Percentiles rank a stretch among this genome's conserved stretches.
These are phyloP conservation scores for Fusarium armeniacum DNA, from an alignment of 2,329 filamentous ascomycete genomes.

Conservation along the genomic window DNA sequence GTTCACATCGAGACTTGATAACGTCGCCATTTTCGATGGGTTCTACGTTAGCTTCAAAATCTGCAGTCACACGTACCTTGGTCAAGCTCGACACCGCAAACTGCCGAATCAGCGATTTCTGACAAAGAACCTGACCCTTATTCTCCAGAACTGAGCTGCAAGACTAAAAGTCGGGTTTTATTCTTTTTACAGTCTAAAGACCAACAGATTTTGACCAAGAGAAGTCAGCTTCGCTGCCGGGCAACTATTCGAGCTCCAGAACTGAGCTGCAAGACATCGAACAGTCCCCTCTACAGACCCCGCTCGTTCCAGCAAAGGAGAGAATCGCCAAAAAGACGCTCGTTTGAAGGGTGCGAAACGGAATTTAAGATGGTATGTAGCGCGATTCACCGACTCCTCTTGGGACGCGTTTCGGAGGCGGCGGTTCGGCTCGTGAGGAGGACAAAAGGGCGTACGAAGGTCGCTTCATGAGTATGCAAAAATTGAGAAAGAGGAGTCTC, in stretches of 20 bases:
- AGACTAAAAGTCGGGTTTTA: constrained; percentile 4
- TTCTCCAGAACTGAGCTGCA: constrained; percentile 29
- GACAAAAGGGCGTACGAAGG: fast-evolving
- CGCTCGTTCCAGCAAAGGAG: constrained; percentile 26
- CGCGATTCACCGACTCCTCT: constrained; percentile 17
- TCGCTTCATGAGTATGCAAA: background rate
- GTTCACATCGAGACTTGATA: constrained; percentile 9
- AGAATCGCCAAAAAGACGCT: background rate
- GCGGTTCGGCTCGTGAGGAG: background rate
- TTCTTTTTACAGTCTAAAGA: constrained; percentile 5
- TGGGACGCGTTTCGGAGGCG: constrained; percentile 5
- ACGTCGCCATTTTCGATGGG: constrained; percentile 5
- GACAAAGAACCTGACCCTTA: background rate
- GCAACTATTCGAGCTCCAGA: constrained; percentile 26
- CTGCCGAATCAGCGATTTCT: background rate
- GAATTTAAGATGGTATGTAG: constrained; percentile 30
- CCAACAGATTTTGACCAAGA: constrained; percentile 8
- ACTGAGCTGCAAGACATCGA: constrained; percentile 25
- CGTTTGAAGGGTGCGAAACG: constrained; percentile 25
- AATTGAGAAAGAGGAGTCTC: background rate
- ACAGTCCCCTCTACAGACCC: constrained; percentile 26
- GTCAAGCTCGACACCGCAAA: background rate
- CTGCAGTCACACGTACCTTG: constrained; percentile 11
- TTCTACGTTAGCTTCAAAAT: constrained; percentile 8
- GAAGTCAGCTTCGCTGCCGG: constrained; percentile 26